Percentiles rank a stretch among this genome's conserved stretches.
Evolutionary conservation across 495 filamentous ascomycete genomes (phyloP).

Genomic region (Pyrenopolyporus hunteri): DNA sequence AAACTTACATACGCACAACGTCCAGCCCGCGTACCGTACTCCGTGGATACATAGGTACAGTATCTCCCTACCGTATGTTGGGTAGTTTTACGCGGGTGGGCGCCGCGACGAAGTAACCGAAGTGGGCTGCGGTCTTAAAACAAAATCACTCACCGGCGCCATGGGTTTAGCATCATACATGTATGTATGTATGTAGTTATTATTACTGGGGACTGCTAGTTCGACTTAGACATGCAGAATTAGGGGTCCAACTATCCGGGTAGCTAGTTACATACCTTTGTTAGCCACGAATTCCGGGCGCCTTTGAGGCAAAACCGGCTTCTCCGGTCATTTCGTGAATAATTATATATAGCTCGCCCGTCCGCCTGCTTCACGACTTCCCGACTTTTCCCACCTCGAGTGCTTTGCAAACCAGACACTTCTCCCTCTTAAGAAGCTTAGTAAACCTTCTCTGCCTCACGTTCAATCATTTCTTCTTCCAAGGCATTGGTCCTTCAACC

Average conservation of each 20-base stretch:
- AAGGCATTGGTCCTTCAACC: constrained; percentile 5
- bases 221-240: constrained; percentile 9
- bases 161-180: constrained; percentile 21
- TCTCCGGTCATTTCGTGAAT: constrained; percentile 19
- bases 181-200: no score
- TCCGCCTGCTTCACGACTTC: constrained; percentile 3
- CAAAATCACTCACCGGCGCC: constrained; percentile 36
- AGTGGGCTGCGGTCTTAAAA: constrained; percentile 29
- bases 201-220: constrained; percentile 22
- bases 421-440: no score
- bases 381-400: constrained; percentile 6
- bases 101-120: constrained; percentile 12
- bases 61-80: no score
- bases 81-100: neutral
- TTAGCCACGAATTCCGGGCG: neutral
- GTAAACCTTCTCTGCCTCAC: neutral
- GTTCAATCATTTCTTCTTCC: constrained; percentile 2
- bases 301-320: constrained; percentile 3
- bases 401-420: constrained; percentile 2
- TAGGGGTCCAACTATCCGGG: constrained; percentile 20
- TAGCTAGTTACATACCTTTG: neutral
- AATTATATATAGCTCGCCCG: constrained; percentile 28
- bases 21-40: no score
- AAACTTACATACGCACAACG: neutral
- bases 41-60: constrained; percentile 18